A percentile compares a stretch with the other conserved stretches of the same genome.
Conservation (phyloP, 2,329 filamentous ascomycete species). For the Clonostachys solani region DNA sequence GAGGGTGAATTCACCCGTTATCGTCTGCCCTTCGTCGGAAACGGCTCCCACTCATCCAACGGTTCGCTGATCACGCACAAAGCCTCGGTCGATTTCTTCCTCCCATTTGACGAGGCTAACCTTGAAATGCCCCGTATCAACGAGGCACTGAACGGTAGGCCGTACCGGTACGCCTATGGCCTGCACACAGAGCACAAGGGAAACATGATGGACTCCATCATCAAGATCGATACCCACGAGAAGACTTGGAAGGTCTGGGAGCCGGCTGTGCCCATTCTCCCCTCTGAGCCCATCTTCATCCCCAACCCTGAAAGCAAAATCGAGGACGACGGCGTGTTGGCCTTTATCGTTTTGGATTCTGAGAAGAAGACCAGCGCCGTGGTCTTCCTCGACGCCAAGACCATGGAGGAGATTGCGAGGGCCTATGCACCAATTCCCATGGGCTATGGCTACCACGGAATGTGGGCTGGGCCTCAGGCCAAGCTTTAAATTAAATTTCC, state of each 20-base stretch:
- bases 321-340: slow-evolving; percentile 60
- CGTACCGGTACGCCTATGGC: slow-evolving; percentile 58
- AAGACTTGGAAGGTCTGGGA: slow-evolving; percentile 51
- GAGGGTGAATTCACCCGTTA: slow-evolving; percentile 36
- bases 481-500: too few relatives aligned
- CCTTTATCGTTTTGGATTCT: slow-evolving; percentile 62
- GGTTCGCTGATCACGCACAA: neutral
- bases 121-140: slow-evolving; percentile 67
- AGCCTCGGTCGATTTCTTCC: slow-evolving; percentile 14
- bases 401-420: slow-evolving; percentile 58
- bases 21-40: slow-evolving; percentile 28
- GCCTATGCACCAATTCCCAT: slow-evolving; percentile 59
- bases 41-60: neutral
- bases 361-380: slow-evolving; percentile 54
- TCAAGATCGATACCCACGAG: slow-evolving; percentile 61
- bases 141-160: slow-evolving; percentile 42
- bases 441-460: slow-evolving; percentile 61
- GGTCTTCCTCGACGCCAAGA: slow-evolving; percentile 57
- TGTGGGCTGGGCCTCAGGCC: slow-evolving; percentile 6
- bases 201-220: slow-evolving; percentile 56
- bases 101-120: slow-evolving; percentile 36
- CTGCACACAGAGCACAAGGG: slow-evolving; percentile 50
- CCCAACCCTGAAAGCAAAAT: slow-evolving; percentile 25
- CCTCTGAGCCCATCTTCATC: slow-evolving; percentile 67
- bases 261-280: slow-evolving; percentile 52